Conservation (phyloP, 73 alveolate species). For the Uronychia binucleata region DNA sequence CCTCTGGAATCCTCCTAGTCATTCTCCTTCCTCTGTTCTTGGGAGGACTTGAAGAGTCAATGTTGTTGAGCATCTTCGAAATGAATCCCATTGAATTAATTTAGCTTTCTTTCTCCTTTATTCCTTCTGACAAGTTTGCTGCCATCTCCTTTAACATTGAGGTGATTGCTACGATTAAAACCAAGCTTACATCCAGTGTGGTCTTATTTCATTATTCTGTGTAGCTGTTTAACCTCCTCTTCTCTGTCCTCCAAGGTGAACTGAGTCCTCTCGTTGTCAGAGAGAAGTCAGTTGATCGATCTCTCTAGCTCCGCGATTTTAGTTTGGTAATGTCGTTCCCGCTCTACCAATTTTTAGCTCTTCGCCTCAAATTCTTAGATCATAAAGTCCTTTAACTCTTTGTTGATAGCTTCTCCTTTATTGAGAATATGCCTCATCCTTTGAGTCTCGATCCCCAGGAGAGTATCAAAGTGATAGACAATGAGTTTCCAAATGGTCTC, state of each 20-base stretch:
- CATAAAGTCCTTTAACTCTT: not conserved
- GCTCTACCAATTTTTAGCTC: not conserved
- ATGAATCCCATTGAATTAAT: not conserved
- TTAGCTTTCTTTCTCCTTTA: not conserved
- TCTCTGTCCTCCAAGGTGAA: not conserved
- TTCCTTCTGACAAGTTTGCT: not conserved
- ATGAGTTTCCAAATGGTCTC: not conserved
- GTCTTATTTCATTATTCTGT: not conserved
- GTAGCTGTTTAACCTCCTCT: not conserved
- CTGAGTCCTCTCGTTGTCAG: not conserved
- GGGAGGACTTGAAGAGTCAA: not conserved
- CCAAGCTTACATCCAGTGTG: not conserved
- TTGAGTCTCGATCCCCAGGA: not conserved
- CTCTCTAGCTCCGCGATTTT: not conserved
- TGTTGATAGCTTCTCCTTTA: not conserved
- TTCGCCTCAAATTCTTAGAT: not conserved
- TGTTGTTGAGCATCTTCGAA: not conserved
- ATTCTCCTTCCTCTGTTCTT: not conserved
- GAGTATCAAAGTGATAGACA: not conserved
- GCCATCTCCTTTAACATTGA: not conserved
- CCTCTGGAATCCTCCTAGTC: too few relatives aligned
- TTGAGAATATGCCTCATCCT: not conserved
- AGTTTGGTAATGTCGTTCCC: not conserved
- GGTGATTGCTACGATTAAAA: not conserved
- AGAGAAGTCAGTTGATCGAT: not conserved